Evolutionary conservation across 225 moss, liverwort and hornwort genomes (phyloP).

Genomic region (Pleurozium schreberi): DNA sequence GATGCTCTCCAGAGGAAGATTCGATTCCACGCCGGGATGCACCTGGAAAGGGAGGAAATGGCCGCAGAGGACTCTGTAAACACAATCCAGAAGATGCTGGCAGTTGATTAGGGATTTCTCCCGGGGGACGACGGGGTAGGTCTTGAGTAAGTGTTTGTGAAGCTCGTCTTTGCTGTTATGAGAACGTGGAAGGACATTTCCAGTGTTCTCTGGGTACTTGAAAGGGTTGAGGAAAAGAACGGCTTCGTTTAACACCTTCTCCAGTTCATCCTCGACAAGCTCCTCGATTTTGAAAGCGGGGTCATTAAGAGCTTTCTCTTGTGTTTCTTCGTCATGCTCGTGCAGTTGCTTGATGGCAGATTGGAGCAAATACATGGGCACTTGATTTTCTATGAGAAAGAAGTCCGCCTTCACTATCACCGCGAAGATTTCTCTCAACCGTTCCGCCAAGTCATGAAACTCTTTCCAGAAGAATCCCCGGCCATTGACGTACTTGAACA

Average conservation of each 20-base stretch:
- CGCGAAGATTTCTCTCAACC: fast-evolving
- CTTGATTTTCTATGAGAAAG: not conserved
- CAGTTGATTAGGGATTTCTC: not conserved
- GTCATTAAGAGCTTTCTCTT: not conserved
- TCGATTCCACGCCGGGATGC: too few relatives aligned
- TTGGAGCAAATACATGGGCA: not conserved
- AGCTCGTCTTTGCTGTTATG: fast-evolving
- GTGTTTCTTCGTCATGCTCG: not conserved
- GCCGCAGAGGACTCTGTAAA: not conserved
- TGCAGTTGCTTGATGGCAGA: not conserved
- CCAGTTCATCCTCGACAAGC: not conserved
- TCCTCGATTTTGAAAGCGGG: too few relatives aligned
- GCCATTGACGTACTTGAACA: not conserved
- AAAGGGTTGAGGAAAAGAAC: not conserved
- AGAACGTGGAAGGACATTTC: not conserved
- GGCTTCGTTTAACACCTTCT: not conserved
- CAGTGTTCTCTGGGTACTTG: too few relatives aligned
- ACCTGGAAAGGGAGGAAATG: not conserved
- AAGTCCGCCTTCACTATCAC: not conserved
- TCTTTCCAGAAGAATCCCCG: not conserved
- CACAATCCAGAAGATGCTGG: not conserved
- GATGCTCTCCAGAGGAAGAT: not conserved
- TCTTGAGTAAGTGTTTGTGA: not conserved
- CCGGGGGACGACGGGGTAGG: not conserved
- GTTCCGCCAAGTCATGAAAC: not conserved